These are phyloP conservation scores for Aureobasidium zeae DNA, from an alignment of 2,329 filamentous ascomycete genomes.

Conservation along the genomic window DNA sequence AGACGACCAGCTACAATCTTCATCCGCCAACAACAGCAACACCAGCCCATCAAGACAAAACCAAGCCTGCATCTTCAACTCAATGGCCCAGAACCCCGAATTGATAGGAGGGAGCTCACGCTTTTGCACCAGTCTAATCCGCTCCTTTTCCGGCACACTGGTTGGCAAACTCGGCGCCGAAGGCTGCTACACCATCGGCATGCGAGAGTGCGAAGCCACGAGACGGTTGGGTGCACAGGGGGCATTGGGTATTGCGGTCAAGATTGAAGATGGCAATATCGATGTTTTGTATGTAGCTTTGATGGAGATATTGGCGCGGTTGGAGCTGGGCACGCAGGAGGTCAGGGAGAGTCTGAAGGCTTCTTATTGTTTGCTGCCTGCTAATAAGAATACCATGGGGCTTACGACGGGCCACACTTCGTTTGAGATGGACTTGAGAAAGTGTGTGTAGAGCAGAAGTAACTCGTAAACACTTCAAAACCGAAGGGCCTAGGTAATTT, in stretches of 20 bases:
- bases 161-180: conserved; percentile 44
- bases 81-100: conserved; percentile 37
- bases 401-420: conserved; percentile 29
- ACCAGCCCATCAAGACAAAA: conserved; percentile 14
- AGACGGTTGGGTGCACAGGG: conserved; percentile 28
- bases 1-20: conserved; percentile 12
- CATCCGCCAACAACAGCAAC: conserved; percentile 12
- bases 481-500: too few species aligned
- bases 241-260: conserved; percentile 38
- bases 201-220: conserved; percentile 33
- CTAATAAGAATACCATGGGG: conserved; percentile 34
- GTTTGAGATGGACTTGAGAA: background rate
- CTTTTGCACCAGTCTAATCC: conserved; percentile 42
- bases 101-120: conserved; percentile 38
- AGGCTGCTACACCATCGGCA: conserved; percentile 40
- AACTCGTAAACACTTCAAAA: too few species aligned
- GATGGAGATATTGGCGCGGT: conserved; percentile 37
- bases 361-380: conserved; percentile 30
- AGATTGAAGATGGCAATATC: conserved; percentile 42
- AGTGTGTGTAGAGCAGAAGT: too few species aligned
- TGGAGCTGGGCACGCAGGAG: conserved; percentile 31
- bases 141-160: conserved; percentile 29
- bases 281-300: conserved; percentile 38
- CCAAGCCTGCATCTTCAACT: conserved; percentile 33
- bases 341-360: conserved; percentile 24